phyloP scores from a whole-genome alignment of 2,329 filamentous ascomycete species.

The Emergomyces pasteurianus region DNA sequence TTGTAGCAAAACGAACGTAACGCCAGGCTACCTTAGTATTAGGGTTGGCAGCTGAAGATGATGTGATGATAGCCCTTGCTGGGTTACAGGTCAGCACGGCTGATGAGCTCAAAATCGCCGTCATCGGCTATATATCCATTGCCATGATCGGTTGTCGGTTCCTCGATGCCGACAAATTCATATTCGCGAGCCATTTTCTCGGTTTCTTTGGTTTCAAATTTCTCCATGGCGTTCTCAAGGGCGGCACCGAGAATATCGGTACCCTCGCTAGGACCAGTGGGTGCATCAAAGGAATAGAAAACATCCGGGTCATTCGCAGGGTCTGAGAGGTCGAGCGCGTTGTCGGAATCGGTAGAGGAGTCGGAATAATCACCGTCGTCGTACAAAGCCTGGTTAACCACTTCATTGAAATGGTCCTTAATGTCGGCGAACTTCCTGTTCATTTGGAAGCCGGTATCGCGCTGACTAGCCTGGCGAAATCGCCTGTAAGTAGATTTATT shows the following conservation, averaged over 20 bases:
- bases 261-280: slow-evolving; percentile 39
- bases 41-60: background rate
- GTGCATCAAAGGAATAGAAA: slow-evolving; percentile 43
- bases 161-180: slow-evolving; percentile 37
- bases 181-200: slow-evolving; percentile 52
- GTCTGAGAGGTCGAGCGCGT: slow-evolving; percentile 27
- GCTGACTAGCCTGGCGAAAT: background rate
- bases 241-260: slow-evolving; percentile 47
- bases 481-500: slow-evolving; percentile 7
- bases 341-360: slow-evolving; percentile 21
- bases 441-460: background rate
- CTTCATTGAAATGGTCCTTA: slow-evolving; percentile 19
- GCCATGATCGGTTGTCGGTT: slow-evolving; percentile 24
- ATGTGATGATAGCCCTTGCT: too few relatives aligned
- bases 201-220: slow-evolving; percentile 48
- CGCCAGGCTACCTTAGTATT: background rate
- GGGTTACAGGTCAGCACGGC: slow-evolving; percentile 19
- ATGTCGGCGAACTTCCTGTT: slow-evolving; percentile 12
- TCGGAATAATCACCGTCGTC: slow-evolving; percentile 17
- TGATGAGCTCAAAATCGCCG: slow-evolving; percentile 33
- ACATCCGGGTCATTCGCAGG: slow-evolving; percentile 38
- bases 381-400: slow-evolving; percentile 23
- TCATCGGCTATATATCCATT: slow-evolving; percentile 22
- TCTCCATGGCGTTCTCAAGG: slow-evolving; percentile 46
- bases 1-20: background rate